phyloP scores from a whole-genome alignment of 2,329 filamentous ascomycete genomes.

The Phyllosticta citribraziliensis region DNA sequence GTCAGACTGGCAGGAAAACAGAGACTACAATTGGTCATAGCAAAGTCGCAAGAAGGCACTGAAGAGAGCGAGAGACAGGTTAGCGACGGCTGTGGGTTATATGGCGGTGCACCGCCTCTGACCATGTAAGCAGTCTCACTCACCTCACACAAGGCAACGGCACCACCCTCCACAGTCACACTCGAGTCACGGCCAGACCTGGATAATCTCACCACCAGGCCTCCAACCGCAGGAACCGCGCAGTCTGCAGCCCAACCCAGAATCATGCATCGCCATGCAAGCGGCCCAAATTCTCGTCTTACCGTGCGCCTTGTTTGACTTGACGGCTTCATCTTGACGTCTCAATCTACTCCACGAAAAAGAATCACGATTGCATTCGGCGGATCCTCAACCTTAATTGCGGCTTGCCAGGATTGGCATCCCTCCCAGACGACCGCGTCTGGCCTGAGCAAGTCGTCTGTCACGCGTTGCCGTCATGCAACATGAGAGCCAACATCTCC shows the following conservation, averaged over 20 bases:
- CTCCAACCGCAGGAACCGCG: neutral
- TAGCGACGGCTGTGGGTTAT: neutral
- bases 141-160: neutral
- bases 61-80: neutral
- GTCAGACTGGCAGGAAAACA: conserved; percentile 10
- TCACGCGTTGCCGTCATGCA: neutral
- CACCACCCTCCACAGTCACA: neutral
- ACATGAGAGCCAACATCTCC: neutral
- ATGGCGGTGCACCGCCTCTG: neutral
- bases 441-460: neutral
- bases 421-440: neutral
- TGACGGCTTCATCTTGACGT: neutral
- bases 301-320: neutral
- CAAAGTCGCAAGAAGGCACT: conserved; percentile 9
- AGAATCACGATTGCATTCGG: neutral
- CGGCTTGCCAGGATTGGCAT: neutral
- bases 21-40: conserved; percentile 10
- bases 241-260: neutral
- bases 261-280: neutral
- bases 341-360: neutral
- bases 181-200: neutral
- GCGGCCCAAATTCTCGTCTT: neutral
- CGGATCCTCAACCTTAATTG: neutral
- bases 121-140: neutral
- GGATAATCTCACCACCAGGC: neutral